Conservation (phyloP, 169 alveolate species). For the Plasmodium sp. region DNA sequence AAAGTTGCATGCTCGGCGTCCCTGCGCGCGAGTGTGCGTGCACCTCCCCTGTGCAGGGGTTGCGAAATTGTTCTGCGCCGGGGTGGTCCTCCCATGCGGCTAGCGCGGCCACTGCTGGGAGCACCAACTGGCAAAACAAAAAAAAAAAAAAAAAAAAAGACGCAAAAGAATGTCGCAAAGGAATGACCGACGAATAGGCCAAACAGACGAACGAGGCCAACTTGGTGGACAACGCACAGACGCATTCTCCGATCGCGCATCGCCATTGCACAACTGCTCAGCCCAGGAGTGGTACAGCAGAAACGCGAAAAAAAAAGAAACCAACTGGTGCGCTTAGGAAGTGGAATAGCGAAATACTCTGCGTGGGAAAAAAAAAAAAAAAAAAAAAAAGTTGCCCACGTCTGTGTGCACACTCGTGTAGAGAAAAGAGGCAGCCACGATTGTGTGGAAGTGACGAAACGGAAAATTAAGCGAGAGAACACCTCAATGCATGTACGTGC, state of each 20-base stretch:
- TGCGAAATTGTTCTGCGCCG: background rate
- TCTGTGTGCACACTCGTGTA: background rate
- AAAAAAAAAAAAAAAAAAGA: background rate
- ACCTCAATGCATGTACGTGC: background rate
- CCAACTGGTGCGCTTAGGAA: background rate
- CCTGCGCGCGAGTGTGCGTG: background rate
- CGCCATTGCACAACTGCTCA: background rate
- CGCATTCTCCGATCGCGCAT: background rate
- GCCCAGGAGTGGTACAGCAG: background rate
- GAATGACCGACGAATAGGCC: background rate
- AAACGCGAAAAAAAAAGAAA: background rate
- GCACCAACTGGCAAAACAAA: background rate
- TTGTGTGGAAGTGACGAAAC: background rate
- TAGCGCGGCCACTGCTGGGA: background rate
- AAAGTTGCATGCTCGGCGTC: background rate
- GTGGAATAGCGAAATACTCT: too few species aligned
- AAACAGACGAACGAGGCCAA: background rate
- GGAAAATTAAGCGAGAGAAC: background rate
- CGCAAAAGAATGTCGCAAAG: background rate
- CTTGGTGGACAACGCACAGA: background rate
- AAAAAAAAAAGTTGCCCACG: background rate
- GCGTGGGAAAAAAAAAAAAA: background rate
- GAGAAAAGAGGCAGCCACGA: background rate
- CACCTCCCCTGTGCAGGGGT: background rate
- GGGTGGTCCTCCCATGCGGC: background rate